Base-by-base conservation (phyloP, 2,329 filamentous ascomycete genomes). In the Leptosphaerulina australis region DNA sequence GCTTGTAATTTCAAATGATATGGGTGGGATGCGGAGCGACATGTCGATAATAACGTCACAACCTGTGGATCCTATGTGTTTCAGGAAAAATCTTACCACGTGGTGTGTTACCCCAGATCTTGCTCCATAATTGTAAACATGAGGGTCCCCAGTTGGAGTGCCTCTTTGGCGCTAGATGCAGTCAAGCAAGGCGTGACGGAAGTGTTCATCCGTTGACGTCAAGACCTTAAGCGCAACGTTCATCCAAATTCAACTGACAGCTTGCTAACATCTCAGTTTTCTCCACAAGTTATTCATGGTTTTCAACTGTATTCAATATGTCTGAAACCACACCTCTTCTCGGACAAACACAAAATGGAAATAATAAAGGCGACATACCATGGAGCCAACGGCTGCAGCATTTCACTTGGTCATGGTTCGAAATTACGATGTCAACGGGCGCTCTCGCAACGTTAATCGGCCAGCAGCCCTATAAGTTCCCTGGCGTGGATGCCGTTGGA, bases 361-460 rank as follows among this genome's bases (percentile, higher is more conserved):
- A 54, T 30, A 56, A 52, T 28, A 48, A 55, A 9, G 45, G 34
- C 9, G 20, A 28, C 18, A 18, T 62, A 17, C 49, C 56, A 36
- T 63, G 60, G 58, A 56, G 35, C 29, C 50, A 60, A 44, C 62
- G 62, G 1, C 37, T 66, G 2, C 55, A 62, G 18, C 60, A 66
- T 29, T 63, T 66, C 15, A 62, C 60, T 10, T 66, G 86, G 84
- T 84, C 14, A 1, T 90, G 86, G 86, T 92, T 86, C 70, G 88
- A 87, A 2, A 77, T 85, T 31, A 86, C 86, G 1, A 91, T 91
- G 88, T 86, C 84, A 33, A 88, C 87, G 0, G 88, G 88, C 28
- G 88, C 86, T 0, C 71, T 91, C 79, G 87, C 1, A 65, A 86
- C 15, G 75, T 89, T 52, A 76, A 80, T 15, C 81, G 83, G 51